A percentile compares a stretch with the other conserved stretches of the same genome.
phyloP scores from a whole-genome alignment of 345 rosid genomes.

The Firmiana major region DNA sequence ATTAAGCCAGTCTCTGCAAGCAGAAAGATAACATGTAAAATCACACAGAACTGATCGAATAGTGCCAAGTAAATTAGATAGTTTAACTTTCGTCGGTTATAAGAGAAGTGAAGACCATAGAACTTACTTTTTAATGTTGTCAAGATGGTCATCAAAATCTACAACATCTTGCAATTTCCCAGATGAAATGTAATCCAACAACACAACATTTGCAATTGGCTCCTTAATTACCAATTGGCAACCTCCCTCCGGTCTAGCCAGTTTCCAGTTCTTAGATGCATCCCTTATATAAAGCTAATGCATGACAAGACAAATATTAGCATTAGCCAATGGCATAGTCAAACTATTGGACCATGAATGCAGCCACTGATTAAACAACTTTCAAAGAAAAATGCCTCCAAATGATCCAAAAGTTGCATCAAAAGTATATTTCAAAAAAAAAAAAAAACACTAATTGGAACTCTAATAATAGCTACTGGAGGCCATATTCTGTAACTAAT shows the following conservation, averaged over 20 bases:
- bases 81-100: neutral
- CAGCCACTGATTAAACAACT: neutral
- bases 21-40: slow-evolving; percentile 11
- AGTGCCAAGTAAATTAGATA: too few relatives aligned
- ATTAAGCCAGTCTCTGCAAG: slow-evolving; percentile 87
- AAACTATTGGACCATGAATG: neutral
- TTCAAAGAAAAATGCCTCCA: neutral
- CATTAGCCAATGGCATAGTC: neutral
- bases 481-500: neutral
- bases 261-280: slow-evolving; percentile 88
- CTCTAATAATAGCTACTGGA: neutral
- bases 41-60: neutral
- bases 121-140: slow-evolving; percentile 74
- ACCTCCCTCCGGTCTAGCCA: slow-evolving; percentile 58
- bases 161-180: slow-evolving; percentile 74
- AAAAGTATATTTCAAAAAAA: neutral
- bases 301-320: neutral
- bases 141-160: slow-evolving; percentile 92
- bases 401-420: neutral
- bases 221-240: slow-evolving; percentile 59
- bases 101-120: neutral
- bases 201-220: slow-evolving; percentile 66
- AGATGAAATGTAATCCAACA: slow-evolving; percentile 64
- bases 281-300: slow-evolving; percentile 72
- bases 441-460: too few relatives aligned